A percentile compares a stretch with the other conserved stretches of the same genome.
Conservation (phyloP, 2,329 filamentous ascomycete genomes). For the Pyrenophora graminea region DNA sequence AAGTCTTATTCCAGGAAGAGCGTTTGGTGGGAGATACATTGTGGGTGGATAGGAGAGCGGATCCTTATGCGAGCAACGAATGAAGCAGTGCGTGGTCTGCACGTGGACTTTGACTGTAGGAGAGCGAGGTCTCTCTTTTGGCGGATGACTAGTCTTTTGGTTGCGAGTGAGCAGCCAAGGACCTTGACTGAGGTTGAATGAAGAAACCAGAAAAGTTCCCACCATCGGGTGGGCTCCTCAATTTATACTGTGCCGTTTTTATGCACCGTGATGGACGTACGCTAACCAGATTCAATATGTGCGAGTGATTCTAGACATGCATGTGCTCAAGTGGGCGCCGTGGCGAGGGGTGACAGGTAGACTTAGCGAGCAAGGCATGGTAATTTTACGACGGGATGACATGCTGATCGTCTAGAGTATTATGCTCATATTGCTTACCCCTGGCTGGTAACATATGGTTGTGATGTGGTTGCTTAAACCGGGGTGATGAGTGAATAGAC, state of each 20-base stretch:
- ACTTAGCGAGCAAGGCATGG: background rate
- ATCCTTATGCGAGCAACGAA: constrained; percentile 41
- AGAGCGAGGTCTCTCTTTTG: constrained; percentile 28
- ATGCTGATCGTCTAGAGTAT: background rate
- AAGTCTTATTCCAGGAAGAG: constrained; percentile 43
- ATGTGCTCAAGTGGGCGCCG: constrained; percentile 10
- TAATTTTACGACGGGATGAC: background rate
- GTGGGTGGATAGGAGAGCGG: constrained; percentile 41
- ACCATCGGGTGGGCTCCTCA: constrained; percentile 28
- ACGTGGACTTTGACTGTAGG: constrained; percentile 29
- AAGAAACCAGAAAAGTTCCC: constrained; percentile 28
- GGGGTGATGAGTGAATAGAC: background rate
- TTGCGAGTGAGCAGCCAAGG: constrained; percentile 6
- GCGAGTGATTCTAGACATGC: constrained; percentile 9
- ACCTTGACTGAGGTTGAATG: constrained; percentile 18
- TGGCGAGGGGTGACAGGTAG: background rate
- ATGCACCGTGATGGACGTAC: constrained; percentile 22
- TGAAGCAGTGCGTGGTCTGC: constrained; percentile 36
- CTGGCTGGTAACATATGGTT: background rate
- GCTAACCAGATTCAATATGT: constrained; percentile 9
- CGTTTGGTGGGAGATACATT: constrained; percentile 39
- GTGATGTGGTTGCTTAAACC: background rate
- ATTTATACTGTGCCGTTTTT: constrained; percentile 16
- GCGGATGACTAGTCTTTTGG: constrained; percentile 17
- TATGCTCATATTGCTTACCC: too few relatives aligned